Base-by-base conservation (phyloP, 2,329 filamentous ascomycete genomes). In the Phaeosphaeriaceae sp. region DNA sequence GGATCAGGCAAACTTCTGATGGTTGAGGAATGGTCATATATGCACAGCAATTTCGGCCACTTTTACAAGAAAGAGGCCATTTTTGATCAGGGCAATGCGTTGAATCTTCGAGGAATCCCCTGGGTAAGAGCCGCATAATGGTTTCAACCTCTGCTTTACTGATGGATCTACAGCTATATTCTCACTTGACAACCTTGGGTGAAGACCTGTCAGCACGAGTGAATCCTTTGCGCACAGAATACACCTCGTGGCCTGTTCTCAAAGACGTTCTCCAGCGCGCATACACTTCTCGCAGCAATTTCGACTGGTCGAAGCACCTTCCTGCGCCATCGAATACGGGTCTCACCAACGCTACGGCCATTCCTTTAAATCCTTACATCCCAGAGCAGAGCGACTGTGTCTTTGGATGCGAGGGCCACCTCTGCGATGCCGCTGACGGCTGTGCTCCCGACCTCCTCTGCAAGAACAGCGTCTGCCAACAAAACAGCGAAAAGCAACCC, bases 31-130 rank as follows among this genome's bases (percentile, higher is more conserved):
- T 72, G 71, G 71, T 58, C 65, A 1, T 77, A 75, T 52, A 54
- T 68, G 24, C 62, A 71, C 31, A 75, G 57, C 31, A 53, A 67
- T 0, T 46, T 57, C 9, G 72, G 73, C 0, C 46, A 74, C 11
- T 59, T 62, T 27, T 74, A 72, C 56, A 76, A 76, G 59, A 70
- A 69, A 36, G 62, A 70, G 44, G 73, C 70, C 1, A 60, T 77
- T 15, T 76, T 72, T 50, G 74, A 77, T 50, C 73, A 76, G 57
- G 74, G 71, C 2, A 73, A 72, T 49, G 73, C 73, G 9, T 55
- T 77, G 48, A 76, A 77, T 48, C 60, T 66, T n/a, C 65, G 74
- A 19, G 74, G 74, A 1, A 75, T 77, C 25, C 74, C 74, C 20
- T 77, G 74, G 74, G 73, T 76, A 66, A 19, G 62, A 58, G 5